phyloP scores from a whole-genome alignment of 2,329 filamentous ascomycete species.

The Xylariaceae sp. region DNA sequence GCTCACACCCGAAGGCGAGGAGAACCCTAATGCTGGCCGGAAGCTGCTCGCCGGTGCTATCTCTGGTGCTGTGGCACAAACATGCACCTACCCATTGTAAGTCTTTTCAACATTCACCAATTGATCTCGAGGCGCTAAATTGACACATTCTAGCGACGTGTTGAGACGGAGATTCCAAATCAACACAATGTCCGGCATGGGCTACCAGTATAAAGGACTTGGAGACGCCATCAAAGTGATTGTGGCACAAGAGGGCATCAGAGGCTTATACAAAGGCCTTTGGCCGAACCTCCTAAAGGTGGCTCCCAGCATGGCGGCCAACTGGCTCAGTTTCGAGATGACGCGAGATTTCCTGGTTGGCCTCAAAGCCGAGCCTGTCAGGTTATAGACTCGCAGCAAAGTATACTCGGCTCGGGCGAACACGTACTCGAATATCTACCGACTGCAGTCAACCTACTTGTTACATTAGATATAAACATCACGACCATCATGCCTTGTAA shows the following conservation, averaged over 20 bases:
- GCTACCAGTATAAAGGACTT: constrained; percentile 89
- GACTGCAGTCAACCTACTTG: constrained; percentile 2
- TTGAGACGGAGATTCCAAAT: constrained; percentile 93
- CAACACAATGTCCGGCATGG: constrained; percentile 98
- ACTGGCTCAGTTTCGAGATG: constrained; percentile 95
- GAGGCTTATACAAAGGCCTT: constrained; percentile 92
- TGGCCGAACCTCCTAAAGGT: constrained; percentile 95
- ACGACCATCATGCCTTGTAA: too few species aligned
- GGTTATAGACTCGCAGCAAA: constrained; percentile 17
- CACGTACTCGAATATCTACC: not conserved
- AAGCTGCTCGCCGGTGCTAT: constrained; percentile 89
- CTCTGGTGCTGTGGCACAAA: constrained; percentile 94
- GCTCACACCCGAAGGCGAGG: constrained; percentile 82
- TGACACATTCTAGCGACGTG: constrained; percentile 62
- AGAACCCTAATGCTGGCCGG: constrained; percentile 72
- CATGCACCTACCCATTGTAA: constrained; percentile 97
- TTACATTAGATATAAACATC: not conserved
- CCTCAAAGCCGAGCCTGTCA: constrained; percentile 44
- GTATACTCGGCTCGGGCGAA: not conserved
- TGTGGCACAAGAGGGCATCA: constrained; percentile 74
- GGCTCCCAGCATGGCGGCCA: constrained; percentile 96
- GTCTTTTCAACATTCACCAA: constrained; percentile 30
- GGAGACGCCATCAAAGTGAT: constrained; percentile 80
- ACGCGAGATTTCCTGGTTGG: constrained; percentile 79
- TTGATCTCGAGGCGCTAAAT: not conserved